A percentile compares a stretch with the other conserved stretches of the same genome.
Conservation (phyloP, 129 eudicot species). For the Centella asiatica region DNA sequence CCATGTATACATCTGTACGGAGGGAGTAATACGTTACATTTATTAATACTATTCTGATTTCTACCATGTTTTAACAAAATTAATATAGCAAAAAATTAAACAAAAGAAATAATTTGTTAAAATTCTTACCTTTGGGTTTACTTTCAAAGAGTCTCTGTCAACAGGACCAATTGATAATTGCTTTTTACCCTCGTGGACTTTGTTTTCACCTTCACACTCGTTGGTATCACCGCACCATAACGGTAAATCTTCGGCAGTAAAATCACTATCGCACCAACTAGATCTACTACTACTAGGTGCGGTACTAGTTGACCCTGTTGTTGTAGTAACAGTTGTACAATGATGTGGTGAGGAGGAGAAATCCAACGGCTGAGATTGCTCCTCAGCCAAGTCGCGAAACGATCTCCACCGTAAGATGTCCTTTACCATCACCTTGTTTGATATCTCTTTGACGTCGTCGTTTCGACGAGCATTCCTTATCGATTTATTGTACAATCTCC, state of each 20-base stretch:
- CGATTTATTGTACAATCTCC: conserved; percentile 25
- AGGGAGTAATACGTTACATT: too few species aligned
- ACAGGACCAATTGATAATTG: conserved; percentile 13
- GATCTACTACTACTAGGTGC: conserved; percentile 29
- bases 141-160: background rate
- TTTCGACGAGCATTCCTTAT: background rate
- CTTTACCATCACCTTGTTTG: conserved; percentile 48
- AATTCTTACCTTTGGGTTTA: conserved; percentile 20
- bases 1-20: too few species aligned
- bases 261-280: conserved; percentile 70
- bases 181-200: conserved; percentile 20
- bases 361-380: conserved; percentile 24
- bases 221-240: conserved; percentile 20
- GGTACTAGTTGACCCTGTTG: conserved; percentile 13
- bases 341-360: conserved; percentile 26
- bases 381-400: conserved; percentile 56
- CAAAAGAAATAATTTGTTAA: background rate
- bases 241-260: conserved; percentile 49
- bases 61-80: too few species aligned
- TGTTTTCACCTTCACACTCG: conserved; percentile 18
- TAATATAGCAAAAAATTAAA: background rate
- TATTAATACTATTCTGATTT: too few species aligned
- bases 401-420: conserved; percentile 83
- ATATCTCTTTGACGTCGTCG: conserved; percentile 2
- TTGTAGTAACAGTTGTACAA: conserved; percentile 19